These are phyloP conservation scores for Chalciporus sp. DNA, from an alignment of 1,284 basidiomycete species.

Conservation along the genomic window DNA sequence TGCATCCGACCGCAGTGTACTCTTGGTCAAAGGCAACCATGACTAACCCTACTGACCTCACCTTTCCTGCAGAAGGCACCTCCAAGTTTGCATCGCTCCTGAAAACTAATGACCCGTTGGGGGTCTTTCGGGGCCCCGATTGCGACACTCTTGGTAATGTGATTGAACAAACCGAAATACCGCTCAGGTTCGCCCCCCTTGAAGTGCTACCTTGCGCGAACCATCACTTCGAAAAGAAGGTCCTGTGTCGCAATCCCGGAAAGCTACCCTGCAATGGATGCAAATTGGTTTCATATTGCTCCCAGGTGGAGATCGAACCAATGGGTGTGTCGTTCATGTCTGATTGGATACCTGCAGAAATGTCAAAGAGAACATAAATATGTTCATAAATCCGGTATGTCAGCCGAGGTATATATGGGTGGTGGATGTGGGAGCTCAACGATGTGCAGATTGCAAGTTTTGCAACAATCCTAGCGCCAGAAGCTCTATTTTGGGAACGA, in stretches of 20 bases:
- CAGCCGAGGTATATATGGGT: neutral
- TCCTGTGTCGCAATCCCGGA: constrained; percentile 28
- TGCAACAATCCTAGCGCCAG: neutral
- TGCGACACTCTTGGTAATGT: constrained; percentile 20
- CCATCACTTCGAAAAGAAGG: neutral
- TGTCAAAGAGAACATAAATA: constrained; percentile 21
- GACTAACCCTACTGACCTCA: neutral
- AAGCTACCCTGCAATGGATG: constrained; percentile 35
- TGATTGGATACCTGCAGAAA: constrained; percentile 16
- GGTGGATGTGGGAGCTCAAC: constrained; percentile 1
- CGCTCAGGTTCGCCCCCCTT: constrained; percentile 18
- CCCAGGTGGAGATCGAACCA: constrained; percentile 25
- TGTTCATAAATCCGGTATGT: constrained; percentile 22
- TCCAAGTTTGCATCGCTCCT: constrained; percentile 14
- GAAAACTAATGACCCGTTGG: constrained; percentile 23
- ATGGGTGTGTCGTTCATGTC: neutral
- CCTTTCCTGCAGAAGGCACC: constrained; percentile 1
- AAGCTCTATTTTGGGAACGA: constrained; percentile 15
- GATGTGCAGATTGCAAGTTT: constrained; percentile 23
- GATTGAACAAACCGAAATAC: constrained; percentile 16
- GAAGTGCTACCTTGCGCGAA: constrained; percentile 27
- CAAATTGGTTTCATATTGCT: constrained; percentile 43
- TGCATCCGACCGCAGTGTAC: neutral
- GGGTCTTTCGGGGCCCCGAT: constrained; percentile 16
- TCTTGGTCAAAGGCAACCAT: constrained; percentile 6